Conservation (phyloP, 164 flowering plant genomes). For the Litsea cubeba region DNA sequence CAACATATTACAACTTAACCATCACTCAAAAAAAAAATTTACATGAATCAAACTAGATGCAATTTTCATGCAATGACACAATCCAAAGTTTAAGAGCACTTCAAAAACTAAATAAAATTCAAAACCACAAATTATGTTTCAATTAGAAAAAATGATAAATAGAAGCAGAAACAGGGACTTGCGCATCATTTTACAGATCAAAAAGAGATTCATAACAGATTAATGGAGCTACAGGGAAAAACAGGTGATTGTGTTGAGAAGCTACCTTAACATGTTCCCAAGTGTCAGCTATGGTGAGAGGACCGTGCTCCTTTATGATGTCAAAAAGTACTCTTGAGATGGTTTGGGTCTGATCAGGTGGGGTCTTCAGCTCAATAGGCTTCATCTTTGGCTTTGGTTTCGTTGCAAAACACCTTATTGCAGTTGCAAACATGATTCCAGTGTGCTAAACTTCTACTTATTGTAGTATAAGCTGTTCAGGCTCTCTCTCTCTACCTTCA, state of each 20-base stretch:
- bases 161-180: background rate
- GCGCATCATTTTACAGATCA: background rate
- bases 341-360: conserved; percentile 84
- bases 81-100: background rate
- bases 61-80: background rate
- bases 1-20: background rate
- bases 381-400: conserved; percentile 84
- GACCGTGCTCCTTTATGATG: conserved; percentile 89
- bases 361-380: conserved; percentile 66
- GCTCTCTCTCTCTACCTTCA: too few relatives aligned
- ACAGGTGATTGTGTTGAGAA: background rate
- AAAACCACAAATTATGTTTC: too few relatives aligned
- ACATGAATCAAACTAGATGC: background rate
- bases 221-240: background rate
- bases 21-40: background rate
- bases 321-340: conserved; percentile 72
- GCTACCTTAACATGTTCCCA: conserved; percentile 77
- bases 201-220: background rate
- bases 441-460: background rate
- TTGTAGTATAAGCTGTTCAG: background rate
- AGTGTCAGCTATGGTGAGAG: conserved; percentile 68
- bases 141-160: background rate
- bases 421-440: conserved; percentile 47
- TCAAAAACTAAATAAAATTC: too few relatives aligned
- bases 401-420: conserved; percentile 47